Base-by-base conservation (phyloP, 805 yeast genomes). In the Candida insectorum region DNA sequence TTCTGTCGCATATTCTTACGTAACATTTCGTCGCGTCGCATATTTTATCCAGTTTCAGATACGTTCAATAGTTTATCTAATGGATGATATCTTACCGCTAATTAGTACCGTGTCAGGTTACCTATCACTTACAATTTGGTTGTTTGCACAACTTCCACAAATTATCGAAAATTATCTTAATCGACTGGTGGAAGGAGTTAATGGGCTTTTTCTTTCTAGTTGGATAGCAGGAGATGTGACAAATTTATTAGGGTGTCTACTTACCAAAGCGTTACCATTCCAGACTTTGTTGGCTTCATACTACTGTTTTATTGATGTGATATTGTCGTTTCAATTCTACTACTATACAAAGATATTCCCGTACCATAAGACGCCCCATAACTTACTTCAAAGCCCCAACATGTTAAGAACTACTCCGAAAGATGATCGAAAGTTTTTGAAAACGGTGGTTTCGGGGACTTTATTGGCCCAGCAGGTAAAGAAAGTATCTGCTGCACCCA, bases 211-310 rank as follows among this genome's bases (percentile, higher is more conserved):
- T 32, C 40, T 64, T 22, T 37, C 44, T 7, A 53, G 56, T 40
- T 60, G 69, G 68, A 55, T 62, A 23, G 44, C 54, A 4, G 69
- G 71, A 12, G 71, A 49, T 28, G 55, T 68, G 14, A 69, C 78
- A 6, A 71, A 77, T 27, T 56, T 81, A 18, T 28, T 72, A 0
- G 97, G 96, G 0, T 86, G 95, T 40, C 39, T 85, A 0, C 52
- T 87, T 29, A 87, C 96, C 0, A 54, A 74, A 5, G 96, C 89
- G 40, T 63, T 87, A 29, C 77, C 81, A n/a, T 89, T 88, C 58
- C 97, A 88, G 53, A 72, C 78, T 8, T 61, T 79, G 15, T 62
- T 88, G 12, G 85, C 94, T 0, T 38, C 73, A 2, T 89, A 89
- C 58, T 88, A 85, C 52, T 64, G 91, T 31, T 58, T 69, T 37